phyloP scores from a whole-genome alignment of 2,329 filamentous ascomycete genomes.

The Kalmusia sp. region DNA sequence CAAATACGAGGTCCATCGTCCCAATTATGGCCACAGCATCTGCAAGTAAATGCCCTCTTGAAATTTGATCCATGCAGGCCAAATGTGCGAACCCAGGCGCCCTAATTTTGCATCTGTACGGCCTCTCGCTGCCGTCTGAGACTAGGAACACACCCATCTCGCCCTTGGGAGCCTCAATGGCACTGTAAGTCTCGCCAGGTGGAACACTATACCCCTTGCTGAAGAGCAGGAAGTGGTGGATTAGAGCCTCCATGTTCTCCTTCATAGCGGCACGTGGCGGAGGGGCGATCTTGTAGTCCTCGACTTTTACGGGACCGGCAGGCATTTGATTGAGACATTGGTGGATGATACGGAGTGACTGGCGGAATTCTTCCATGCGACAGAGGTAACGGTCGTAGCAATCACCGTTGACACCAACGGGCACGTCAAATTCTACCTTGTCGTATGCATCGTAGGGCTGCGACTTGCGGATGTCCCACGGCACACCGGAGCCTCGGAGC shows the following conservation, averaged over 20 bases:
- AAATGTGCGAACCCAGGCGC: constrained; percentile 97
- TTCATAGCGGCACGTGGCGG: constrained; percentile 98
- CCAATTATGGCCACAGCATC: constrained; percentile 96
- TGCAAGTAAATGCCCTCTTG: constrained; percentile 89
- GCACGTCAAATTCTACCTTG: constrained; percentile 97
- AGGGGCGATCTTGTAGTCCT: constrained; percentile 98
- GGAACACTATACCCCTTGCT: constrained; percentile 98
- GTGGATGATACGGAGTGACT: constrained; percentile 96
- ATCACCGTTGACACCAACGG: constrained; percentile 94
- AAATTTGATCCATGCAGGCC: constrained; percentile 91
- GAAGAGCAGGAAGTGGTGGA: constrained; percentile 98
- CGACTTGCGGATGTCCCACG: constrained; percentile 96
- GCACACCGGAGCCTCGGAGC: constrained; percentile 94
- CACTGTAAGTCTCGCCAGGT: constrained; percentile 96
- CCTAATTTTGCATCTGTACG: constrained; percentile 96
- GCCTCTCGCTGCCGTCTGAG: constrained; percentile 93
- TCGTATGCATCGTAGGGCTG: constrained; percentile 98
- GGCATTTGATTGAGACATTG: constrained; percentile 99
- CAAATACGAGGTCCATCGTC: constrained; percentile 52
- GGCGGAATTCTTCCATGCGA: constrained; percentile 99
- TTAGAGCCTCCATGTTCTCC: constrained; percentile 99
- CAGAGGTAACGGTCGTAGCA: constrained; percentile 99
- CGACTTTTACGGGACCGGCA: constrained; percentile 87
- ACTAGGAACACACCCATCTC: constrained; percentile 99
- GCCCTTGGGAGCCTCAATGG: constrained; percentile 99